Evolutionary conservation across 805 yeast species (phyloP).

Genomic region (Ogataea pignaliae): DNA sequence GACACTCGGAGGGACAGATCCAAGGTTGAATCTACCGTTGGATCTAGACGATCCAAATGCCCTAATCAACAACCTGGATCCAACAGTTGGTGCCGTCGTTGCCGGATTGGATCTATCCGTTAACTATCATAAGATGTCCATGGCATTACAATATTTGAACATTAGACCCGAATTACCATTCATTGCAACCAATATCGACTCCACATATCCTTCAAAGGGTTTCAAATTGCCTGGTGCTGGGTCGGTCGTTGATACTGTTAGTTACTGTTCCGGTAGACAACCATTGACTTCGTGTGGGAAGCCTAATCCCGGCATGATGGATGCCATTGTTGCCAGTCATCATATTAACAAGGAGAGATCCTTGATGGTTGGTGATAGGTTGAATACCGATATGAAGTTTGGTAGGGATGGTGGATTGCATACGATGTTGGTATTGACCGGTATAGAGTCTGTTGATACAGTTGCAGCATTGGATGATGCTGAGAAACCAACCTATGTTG

Average conservation of each 20-base stretch:
- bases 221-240: slow-evolving; percentile 93
- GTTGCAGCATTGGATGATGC: slow-evolving; percentile 39
- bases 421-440: slow-evolving; percentile 84
- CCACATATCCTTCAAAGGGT: slow-evolving; percentile 90
- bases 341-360: slow-evolving; percentile 54
- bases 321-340: slow-evolving; percentile 70
- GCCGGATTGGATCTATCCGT: slow-evolving; percentile 78
- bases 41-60: slow-evolving; percentile 55
- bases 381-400: slow-evolving; percentile 92
- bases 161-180: slow-evolving; percentile 58
- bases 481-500: slow-evolving; percentile 61
- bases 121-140: slow-evolving; percentile 78
- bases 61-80: slow-evolving; percentile 57
- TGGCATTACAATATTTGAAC: slow-evolving; percentile 74
- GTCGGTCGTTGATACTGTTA: slow-evolving; percentile 73
- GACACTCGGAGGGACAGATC: slow-evolving; percentile 82
- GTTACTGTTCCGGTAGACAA: slow-evolving; percentile 69
- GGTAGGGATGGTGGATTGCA: slow-evolving; percentile 85
- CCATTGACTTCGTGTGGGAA: slow-evolving; percentile 88
- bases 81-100: slow-evolving; percentile 78
- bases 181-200: slow-evolving; percentile 91
- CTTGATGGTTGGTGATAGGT: slow-evolving; percentile 92
- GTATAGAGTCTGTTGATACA: slow-evolving; percentile 75
- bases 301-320: slow-evolving; percentile 87
- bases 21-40: slow-evolving; percentile 48